A percentile compares a stretch with the other conserved stretches of the same genome.
Evolutionary conservation across 2,329 filamentous ascomycete species (phyloP).

Genomic region (Calonectria naviculata): DNA sequence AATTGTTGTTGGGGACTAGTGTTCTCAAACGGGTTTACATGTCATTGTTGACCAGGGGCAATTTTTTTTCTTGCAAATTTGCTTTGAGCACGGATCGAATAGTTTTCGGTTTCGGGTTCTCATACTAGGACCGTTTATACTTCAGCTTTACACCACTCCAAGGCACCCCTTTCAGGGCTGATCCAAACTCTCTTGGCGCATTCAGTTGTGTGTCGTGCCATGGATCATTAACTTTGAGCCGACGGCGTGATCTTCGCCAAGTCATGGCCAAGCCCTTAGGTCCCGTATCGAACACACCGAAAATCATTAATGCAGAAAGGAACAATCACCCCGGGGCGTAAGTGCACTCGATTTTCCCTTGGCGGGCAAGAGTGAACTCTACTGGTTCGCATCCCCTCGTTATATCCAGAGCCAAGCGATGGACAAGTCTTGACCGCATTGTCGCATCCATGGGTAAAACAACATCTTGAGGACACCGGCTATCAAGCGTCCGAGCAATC

Average conservation of each 20-base stretch:
- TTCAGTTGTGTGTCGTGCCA: neutral
- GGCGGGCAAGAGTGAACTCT: neutral
- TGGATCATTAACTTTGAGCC: neutral
- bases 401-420: neutral
- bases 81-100: neutral
- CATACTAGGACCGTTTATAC: neutral
- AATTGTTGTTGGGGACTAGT: neutral
- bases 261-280: conserved; percentile 1
- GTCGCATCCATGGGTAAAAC: neutral
- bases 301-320: neutral
- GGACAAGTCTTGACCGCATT: neutral
- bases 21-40: neutral
- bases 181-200: conserved; percentile 3
- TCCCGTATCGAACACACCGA: neutral
- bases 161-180: neutral
- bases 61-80: neutral
- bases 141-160: neutral
- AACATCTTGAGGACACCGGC: neutral
- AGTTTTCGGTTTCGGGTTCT: neutral
- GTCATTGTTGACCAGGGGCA: neutral
- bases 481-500: neutral
- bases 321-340: neutral
- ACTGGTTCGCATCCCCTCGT: neutral
- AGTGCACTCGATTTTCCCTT: neutral
- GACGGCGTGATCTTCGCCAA: neutral